phyloP scores from a whole-genome alignment of 768 basidiomycete genomes.

The Boletellus emodensis region DNA sequence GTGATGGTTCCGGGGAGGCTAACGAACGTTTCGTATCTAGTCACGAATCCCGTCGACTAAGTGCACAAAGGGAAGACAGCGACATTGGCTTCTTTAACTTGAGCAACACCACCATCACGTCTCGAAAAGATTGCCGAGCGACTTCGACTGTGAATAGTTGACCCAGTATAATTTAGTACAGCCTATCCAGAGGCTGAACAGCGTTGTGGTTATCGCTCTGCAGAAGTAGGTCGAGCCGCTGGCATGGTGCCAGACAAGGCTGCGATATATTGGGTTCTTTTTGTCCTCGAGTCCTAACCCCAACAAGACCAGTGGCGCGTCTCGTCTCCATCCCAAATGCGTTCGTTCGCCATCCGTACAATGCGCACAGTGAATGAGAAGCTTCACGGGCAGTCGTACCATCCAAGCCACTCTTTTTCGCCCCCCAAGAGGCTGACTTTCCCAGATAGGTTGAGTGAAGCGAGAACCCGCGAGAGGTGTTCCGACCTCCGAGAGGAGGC shows the following conservation, averaged over 20 bases:
- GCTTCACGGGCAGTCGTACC: slow-evolving; percentile 35
- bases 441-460: slow-evolving; percentile 25
- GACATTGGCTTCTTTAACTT: no score
- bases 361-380: slow-evolving; percentile 30
- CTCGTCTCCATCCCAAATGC: slow-evolving; percentile 21
- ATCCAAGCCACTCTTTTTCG: slow-evolving; percentile 36
- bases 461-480: slow-evolving; percentile 10
- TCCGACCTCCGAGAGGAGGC: slow-evolving; percentile 17
- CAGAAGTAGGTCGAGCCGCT: no score
- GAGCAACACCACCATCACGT: no score
- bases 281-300: slow-evolving; percentile 29
- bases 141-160: no score
- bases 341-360: slow-evolving; percentile 23
- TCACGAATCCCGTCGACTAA: no score
- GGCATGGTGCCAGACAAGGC: slow-evolving; percentile 22
- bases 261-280: slow-evolving; percentile 27
- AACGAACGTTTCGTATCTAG: no score
- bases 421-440: slow-evolving; percentile 35
- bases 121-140: no score
- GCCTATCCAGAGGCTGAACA: no score
- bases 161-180: no score
- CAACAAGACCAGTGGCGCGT: slow-evolving; percentile 17
- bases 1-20: no score
- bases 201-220: no score
- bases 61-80: no score